phyloP scores from a whole-genome alignment of 192 early-diverging fungal genomes.

The Bifiguratus adelaidae region DNA sequence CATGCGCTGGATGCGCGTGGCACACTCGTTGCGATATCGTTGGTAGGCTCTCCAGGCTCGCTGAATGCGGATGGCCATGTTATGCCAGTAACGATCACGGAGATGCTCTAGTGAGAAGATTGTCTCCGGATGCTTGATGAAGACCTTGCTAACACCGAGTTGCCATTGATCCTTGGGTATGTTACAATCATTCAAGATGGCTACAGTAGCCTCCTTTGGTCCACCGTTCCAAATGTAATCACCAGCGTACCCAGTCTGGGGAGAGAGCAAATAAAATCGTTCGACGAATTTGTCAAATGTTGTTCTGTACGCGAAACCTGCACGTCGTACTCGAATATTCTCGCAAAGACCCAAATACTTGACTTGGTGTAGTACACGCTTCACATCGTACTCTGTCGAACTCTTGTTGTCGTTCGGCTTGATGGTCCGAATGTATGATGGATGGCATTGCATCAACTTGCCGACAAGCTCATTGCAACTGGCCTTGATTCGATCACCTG shows the following conservation, averaged over 20 bases:
- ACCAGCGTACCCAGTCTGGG: constrained; percentile 72
- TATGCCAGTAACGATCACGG: constrained; percentile 94
- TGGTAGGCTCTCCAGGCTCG: constrained; percentile 75
- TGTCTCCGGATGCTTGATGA: constrained; percentile 93
- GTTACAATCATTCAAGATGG: constrained; percentile 79
- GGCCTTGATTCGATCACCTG: constrained; percentile 90
- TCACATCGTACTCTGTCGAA: constrained; percentile 80
- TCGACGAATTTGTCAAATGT: constrained; percentile 85
- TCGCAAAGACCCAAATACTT: constrained; percentile 95
- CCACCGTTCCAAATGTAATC: constrained; percentile 77
- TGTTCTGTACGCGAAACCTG: constrained; percentile 85
- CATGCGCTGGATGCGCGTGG: constrained; percentile 61
- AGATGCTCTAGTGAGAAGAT: constrained; percentile 84
- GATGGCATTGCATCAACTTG: constrained; percentile 91
- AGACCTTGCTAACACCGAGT: constrained; percentile 88
- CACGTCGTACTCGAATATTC: constrained; percentile 95
- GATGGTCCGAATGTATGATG: constrained; percentile 94
- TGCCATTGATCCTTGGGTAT: constrained; percentile 89
- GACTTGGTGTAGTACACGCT: constrained; percentile 92
- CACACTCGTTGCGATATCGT: constrained; percentile 51
- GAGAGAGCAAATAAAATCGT: constrained; percentile 65
- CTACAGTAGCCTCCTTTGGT: constrained; percentile 52
- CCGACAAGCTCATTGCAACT: constrained; percentile 79
- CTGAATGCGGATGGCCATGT: constrained; percentile 90
- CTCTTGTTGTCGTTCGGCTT: constrained; percentile 97